phyloP scores from a whole-genome alignment of 2,329 filamentous ascomycete genomes.

The Aspergillus persii region DNA sequence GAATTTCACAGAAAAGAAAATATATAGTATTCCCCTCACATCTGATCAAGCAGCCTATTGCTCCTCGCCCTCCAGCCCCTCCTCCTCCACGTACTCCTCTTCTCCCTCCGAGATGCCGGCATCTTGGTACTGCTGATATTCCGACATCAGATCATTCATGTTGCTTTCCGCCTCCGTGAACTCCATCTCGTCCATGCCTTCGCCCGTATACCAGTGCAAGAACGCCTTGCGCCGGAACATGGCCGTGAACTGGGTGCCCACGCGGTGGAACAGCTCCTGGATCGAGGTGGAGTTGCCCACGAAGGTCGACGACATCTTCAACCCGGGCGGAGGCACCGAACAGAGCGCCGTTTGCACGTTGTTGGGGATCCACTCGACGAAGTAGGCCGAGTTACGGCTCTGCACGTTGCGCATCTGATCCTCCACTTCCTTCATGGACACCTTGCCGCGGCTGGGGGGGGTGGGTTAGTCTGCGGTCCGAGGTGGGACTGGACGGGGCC shows the following conservation, averaged over 20 bases:
- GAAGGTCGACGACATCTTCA: conserved; percentile 99
- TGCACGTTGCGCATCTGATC: conserved; percentile 99
- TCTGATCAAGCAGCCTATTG: conserved; percentile 27
- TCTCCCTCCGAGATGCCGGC: conserved; percentile 95
- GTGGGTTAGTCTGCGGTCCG: neutral
- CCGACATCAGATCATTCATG: conserved; percentile 99
- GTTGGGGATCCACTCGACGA: conserved; percentile 99
- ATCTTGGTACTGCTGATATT: conserved; percentile 99
- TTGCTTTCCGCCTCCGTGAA: conserved; percentile 99
- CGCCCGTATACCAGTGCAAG: conserved; percentile 99
- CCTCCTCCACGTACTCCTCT: conserved; percentile 90
- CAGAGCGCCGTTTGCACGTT: conserved; percentile 99
- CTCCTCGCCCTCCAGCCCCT: conserved; percentile 69
- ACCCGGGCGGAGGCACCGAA: conserved; percentile 93
- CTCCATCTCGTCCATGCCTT: conserved; percentile 99
- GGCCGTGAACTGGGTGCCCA: conserved; percentile 98
- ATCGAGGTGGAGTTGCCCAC: conserved; percentile 99
- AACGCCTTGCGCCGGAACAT: conserved; percentile 99
- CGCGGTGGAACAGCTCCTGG: conserved; percentile 99
- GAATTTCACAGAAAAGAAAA: neutral
- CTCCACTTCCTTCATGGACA: conserved; percentile 99
- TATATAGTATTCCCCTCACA: neutral
- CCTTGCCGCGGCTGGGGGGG: conserved; percentile 79
- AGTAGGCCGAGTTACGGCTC: conserved; percentile 99
- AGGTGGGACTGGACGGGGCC: neutral